phyloP scores from a whole-genome alignment of 2,329 filamentous ascomycete genomes.

The Aspergillus vadensis region DNA sequence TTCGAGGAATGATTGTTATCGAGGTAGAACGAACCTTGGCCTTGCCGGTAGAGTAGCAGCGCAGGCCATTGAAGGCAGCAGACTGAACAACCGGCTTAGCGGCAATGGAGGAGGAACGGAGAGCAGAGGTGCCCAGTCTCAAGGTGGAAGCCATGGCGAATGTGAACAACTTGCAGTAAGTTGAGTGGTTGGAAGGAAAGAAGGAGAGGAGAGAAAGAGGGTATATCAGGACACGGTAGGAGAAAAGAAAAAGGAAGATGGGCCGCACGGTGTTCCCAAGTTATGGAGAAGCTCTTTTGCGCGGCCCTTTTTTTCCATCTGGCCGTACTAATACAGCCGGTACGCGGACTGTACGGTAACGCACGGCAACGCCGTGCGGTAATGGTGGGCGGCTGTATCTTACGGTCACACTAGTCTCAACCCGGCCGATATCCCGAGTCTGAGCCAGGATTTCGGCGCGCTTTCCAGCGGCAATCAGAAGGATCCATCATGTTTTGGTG shows the following conservation, averaged over 20 bases:
- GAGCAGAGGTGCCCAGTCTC: constrained; percentile 76
- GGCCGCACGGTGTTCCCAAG: constrained; percentile 12
- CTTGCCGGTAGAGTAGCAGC: constrained; percentile 89
- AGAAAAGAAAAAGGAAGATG: constrained; percentile 34
- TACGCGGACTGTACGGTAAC: constrained; percentile 30
- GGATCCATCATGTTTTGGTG: constrained; percentile 5
- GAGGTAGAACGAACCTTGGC: constrained; percentile 64
- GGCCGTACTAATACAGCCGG: constrained; percentile 37
- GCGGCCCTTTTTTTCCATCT: constrained; percentile 36
- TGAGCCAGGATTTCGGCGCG: constrained; percentile 9
- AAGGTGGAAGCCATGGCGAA: constrained; percentile 78
- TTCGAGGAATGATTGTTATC: constrained; percentile 29
- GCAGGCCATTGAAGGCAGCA: constrained; percentile 76
- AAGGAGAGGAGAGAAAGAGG: constrained; percentile 31
- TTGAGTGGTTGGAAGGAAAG: constrained; percentile 36
- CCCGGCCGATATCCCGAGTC: constrained; percentile 27
- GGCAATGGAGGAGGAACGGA: constrained; percentile 73
- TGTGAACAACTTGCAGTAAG: constrained; percentile 35
- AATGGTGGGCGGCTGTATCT: constrained; percentile 18
- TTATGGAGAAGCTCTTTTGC: constrained; percentile 36
- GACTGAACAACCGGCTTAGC: constrained; percentile 68
- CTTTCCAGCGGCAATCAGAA: constrained; percentile 8
- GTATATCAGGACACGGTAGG: constrained; percentile 40
- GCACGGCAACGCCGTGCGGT: constrained; percentile 14
- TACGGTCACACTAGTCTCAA: constrained; percentile 32